These are phyloP conservation scores for Didymella segeticola DNA, from an alignment of 2,329 filamentous ascomycete species.

Conservation along the genomic window DNA sequence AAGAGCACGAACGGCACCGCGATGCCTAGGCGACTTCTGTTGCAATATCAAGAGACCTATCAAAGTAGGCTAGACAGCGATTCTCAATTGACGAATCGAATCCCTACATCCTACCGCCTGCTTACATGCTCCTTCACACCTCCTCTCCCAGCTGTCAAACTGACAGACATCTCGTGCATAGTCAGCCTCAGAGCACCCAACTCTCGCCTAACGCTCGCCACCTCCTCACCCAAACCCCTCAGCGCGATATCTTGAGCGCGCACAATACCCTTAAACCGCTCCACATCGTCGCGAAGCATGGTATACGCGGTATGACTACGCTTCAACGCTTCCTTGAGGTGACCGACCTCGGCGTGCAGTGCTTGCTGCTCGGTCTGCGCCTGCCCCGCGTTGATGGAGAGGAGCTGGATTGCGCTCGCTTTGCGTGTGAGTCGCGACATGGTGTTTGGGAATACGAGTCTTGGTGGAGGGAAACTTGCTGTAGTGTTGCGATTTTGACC, in stretches of 20 bases:
- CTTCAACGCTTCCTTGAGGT: background rate
- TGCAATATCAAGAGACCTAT: background rate
- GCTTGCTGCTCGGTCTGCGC: slow-evolving; percentile 1
- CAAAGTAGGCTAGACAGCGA: background rate
- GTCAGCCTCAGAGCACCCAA: background rate
- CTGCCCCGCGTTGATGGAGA: background rate
- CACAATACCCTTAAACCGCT: slow-evolving; percentile 1
- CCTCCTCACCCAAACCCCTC: background rate
- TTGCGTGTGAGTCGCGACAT: slow-evolving; percentile 4
- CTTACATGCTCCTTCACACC: background rate
- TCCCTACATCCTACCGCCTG: background rate
- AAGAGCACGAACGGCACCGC: slow-evolving; percentile 40
- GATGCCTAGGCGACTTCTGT: slow-evolving; percentile 26
- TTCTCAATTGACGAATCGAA: background rate
- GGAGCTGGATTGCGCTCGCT: background rate
- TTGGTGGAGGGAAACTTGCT: too few species aligned
- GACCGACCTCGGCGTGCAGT: background rate
- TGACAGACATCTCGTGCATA: background rate
- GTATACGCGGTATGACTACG: slow-evolving; percentile 1
- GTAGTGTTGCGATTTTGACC: too few species aligned
- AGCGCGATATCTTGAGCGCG: background rate
- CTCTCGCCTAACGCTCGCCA: background rate
- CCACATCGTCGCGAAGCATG: slow-evolving; percentile 4
- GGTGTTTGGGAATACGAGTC: background rate
- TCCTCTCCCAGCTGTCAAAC: background rate